Conservation (phyloP, 805 yeast species). For the Hanseniaspora thailandica region DNA sequence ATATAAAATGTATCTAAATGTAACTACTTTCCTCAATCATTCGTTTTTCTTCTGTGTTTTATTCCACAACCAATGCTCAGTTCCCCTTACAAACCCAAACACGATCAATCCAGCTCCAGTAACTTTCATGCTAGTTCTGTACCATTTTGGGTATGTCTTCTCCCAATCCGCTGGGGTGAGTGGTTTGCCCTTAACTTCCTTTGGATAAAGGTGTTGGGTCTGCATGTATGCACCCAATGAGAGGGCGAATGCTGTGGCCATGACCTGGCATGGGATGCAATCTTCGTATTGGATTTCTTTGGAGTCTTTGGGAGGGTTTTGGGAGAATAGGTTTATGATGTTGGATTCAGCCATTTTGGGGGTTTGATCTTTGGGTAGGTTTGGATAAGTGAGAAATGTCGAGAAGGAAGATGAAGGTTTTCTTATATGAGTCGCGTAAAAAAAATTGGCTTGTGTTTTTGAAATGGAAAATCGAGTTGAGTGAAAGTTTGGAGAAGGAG, state of each 20-base stretch:
- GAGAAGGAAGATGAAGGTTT: no score
- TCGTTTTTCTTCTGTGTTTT: slow-evolving; percentile 17
- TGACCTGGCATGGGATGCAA: slow-evolving; percentile 58
- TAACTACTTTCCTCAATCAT: neutral
- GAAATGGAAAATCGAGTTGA: no score
- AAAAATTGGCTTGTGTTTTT: no score
- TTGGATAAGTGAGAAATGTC: neutral
- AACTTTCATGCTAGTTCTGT: slow-evolving; percentile 44
- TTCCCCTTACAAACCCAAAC: slow-evolving; percentile 51
- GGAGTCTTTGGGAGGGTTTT: slow-evolving; percentile 14
- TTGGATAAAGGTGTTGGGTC: slow-evolving; percentile 39
- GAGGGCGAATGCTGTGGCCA: slow-evolving; percentile 47
- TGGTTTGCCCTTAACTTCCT: slow-evolving; percentile 27
- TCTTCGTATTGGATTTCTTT: slow-evolving; percentile 35
- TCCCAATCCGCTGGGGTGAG: slow-evolving; percentile 23
- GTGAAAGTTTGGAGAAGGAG: no score
- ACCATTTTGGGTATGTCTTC: slow-evolving; percentile 43
- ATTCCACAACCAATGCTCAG: slow-evolving; percentile 51
- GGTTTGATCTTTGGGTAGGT: neutral
- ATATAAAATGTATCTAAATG: neutral
- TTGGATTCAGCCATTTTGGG: slow-evolving; percentile 4
- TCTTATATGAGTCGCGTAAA: no score
- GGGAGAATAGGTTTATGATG: slow-evolving; percentile 3
- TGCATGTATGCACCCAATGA: slow-evolving; percentile 51
- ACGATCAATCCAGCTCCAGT: slow-evolving; percentile 44